Percentiles rank a stretch among this genome's conserved stretches.
These are phyloP conservation scores for Eimeria zaria DNA, from an alignment of 169 alveolate species.

Conservation along the genomic window DNA sequence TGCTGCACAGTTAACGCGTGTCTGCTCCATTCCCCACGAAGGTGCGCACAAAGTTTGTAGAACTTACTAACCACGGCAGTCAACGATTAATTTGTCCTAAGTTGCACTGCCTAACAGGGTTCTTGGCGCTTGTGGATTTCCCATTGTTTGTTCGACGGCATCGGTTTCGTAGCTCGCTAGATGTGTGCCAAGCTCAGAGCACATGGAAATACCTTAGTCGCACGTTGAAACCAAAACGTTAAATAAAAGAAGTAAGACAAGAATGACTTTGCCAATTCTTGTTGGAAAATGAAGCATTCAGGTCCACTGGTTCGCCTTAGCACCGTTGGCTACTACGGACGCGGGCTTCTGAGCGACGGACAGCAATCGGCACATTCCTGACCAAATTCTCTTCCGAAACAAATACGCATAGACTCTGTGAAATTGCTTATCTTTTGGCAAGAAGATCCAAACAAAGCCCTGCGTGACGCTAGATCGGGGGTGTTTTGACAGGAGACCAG, in stretches of 20 bases:
- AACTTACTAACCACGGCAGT: background rate
- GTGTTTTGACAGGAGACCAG: background rate
- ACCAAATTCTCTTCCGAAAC: background rate
- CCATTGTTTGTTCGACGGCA: background rate
- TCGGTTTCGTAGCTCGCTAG: constrained; percentile 12
- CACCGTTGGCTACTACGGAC: constrained; percentile 28
- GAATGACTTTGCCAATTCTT: background rate
- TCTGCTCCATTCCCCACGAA: background rate
- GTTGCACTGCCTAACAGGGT: background rate
- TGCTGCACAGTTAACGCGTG: background rate
- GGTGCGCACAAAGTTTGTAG: background rate
- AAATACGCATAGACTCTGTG: background rate
- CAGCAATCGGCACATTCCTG: background rate
- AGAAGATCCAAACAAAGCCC: background rate
- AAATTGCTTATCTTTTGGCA: background rate
- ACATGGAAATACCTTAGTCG: constrained; percentile 1
- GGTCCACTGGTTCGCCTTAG: constrained; percentile 41
- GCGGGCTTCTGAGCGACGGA: constrained; percentile 36
- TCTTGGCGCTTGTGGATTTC: background rate
- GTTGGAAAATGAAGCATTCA: background rate
- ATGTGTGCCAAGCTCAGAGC: background rate
- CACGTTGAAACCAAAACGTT: background rate
- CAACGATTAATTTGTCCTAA: background rate
- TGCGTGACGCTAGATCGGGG: background rate
- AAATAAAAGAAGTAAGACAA: background rate